phyloP scores from a whole-genome alignment of 345 rosid genomes.

The Moricandia moricandioides region DNA sequence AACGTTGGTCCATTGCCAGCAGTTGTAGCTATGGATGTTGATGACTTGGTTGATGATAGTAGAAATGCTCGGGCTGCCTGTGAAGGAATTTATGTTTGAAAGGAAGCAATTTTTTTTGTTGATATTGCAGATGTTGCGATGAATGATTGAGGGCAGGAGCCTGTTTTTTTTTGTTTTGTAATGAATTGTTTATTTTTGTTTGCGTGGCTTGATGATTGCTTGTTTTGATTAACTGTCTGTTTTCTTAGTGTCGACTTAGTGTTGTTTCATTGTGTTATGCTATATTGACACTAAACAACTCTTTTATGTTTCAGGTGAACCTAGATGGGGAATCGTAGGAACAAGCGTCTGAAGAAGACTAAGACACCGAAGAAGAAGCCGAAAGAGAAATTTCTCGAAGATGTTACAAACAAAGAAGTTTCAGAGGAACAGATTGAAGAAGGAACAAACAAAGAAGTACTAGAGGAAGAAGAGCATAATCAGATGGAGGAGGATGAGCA shows the following conservation, averaged over 20 bases:
- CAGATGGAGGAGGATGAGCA: too few relatives aligned
- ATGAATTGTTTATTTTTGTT: too few relatives aligned
- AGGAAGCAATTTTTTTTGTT: too few relatives aligned
- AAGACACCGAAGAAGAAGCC: neutral
- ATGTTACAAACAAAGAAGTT: neutral
- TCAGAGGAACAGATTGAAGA: too few relatives aligned
- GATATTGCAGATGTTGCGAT: too few relatives aligned
- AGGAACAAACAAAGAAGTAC: too few relatives aligned
- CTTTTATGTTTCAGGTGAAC: neutral
- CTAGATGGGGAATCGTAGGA: neutral
- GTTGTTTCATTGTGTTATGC: neutral
- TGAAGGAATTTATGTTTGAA: neutral
- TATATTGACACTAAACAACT: neutral
- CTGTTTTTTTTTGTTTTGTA: too few relatives aligned
- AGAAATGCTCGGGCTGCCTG: neutral
- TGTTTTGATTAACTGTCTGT: too few relatives aligned
- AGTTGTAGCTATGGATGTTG: neutral
- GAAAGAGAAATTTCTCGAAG: neutral
- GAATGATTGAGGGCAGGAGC: too few relatives aligned
- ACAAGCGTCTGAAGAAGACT: neutral
- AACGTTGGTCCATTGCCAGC: neutral
- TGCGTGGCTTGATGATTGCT: too few relatives aligned
- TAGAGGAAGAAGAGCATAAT: too few relatives aligned
- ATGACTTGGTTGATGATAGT: neutral
- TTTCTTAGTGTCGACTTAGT: too few relatives aligned